Conservation (phyloP, 306 rosid species). For the Mimosa pudica region DNA sequence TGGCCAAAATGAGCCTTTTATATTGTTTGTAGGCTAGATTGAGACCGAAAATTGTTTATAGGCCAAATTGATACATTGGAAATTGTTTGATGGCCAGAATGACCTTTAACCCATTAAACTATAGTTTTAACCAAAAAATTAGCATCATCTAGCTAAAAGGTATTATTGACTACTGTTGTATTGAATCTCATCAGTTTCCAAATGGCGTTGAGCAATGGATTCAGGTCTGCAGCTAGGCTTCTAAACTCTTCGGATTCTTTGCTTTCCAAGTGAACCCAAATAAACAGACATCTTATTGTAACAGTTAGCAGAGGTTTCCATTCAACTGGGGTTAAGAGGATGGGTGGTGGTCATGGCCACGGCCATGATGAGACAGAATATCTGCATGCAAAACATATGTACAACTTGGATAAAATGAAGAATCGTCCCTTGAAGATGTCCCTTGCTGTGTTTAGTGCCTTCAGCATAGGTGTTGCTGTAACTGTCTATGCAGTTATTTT, state of each 20-base stretch:
- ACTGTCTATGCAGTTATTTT: slow-evolving; percentile 54
- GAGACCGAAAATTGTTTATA: too few relatives aligned
- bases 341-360: slow-evolving; percentile 47
- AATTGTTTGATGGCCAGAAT: too few relatives aligned
- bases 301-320: slow-evolving; percentile 52
- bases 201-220: slow-evolving; percentile 26
- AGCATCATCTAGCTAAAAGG: too few relatives aligned
- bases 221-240: slow-evolving; percentile 21
- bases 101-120: too few relatives aligned
- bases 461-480: slow-evolving; percentile 56
- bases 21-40: too few relatives aligned
- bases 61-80: too few relatives aligned
- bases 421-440: slow-evolving; percentile 52
- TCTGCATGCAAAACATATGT: slow-evolving; percentile 55
- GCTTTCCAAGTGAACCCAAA: background rate
- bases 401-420: slow-evolving; percentile 57
- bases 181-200: background rate
- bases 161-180: background rate
- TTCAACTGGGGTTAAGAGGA: slow-evolving; percentile 54
- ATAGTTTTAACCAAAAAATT: too few relatives aligned
- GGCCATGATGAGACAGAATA: slow-evolving; percentile 53
- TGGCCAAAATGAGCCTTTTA: too few relatives aligned
- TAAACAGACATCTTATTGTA: slow-evolving; percentile 15
- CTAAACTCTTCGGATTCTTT: slow-evolving; percentile 5
- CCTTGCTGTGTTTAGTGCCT: slow-evolving; percentile 49